phyloP scores from a whole-genome alignment of 306 rosid species.

The Cicer bijugum region DNA sequence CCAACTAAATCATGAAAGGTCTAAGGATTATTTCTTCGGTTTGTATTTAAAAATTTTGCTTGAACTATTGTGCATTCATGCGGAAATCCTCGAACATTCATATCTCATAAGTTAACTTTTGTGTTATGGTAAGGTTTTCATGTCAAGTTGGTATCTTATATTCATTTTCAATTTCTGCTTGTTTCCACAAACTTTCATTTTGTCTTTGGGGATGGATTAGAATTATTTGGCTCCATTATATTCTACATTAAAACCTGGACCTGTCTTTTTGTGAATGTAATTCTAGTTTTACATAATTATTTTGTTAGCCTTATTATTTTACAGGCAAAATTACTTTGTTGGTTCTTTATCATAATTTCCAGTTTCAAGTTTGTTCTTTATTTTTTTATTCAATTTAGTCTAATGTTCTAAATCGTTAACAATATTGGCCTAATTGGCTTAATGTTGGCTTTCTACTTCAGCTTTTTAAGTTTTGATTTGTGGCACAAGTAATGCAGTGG shows the following conservation, averaged over 20 bases:
- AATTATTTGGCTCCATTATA: conserved; percentile 22
- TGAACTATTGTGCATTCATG: conserved; percentile 15
- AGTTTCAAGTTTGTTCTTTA: background rate
- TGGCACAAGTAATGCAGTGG: background rate
- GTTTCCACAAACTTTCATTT: conserved; percentile 10
- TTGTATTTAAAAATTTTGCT: conserved; percentile 16
- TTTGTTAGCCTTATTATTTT: conserved; percentile 7
- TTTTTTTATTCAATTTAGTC: background rate
- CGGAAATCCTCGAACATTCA: conserved; percentile 3
- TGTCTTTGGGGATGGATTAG: conserved; percentile 10
- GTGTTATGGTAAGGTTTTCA: conserved; percentile 31
- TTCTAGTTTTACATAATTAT: conserved; percentile 10
- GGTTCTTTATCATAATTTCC: background rate
- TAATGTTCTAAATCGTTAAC: background rate
- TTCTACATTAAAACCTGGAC: conserved; percentile 10
- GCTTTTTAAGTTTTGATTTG: background rate
- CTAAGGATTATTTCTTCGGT: conserved; percentile 8
- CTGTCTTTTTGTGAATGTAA: conserved; percentile 6
- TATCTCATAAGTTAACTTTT: conserved; percentile 1
- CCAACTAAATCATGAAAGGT: background rate
- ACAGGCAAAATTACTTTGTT: background rate
- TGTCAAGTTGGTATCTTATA: conserved; percentile 25
- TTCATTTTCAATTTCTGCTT: conserved; percentile 31
- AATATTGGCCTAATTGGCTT: background rate
- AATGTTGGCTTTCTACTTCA: background rate